Conservation (phyloP, 148 eudicot species). For the Cornus suecica region DNA sequence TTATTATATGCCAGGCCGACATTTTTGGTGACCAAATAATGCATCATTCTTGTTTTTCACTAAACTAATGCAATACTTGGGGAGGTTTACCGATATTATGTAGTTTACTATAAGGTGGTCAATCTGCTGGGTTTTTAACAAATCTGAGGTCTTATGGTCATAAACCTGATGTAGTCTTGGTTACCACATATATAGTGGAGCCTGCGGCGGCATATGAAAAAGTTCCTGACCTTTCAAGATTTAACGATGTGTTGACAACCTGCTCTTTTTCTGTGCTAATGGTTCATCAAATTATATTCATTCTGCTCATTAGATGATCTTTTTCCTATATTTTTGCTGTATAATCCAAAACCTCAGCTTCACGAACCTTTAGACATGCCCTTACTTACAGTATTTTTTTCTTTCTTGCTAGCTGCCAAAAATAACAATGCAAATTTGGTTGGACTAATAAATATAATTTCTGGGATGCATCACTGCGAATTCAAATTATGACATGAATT, state of each 20-base stretch:
- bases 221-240: neutral
- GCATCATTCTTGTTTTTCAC: neutral
- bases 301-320: neutral
- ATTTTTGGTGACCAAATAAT: neutral
- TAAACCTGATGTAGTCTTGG: neutral
- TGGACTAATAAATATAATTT: neutral
- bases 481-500: neutral
- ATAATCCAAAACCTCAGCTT: constrained; percentile 5
- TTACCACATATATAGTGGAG: neutral
- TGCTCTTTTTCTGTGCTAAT: neutral
- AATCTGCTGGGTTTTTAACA: neutral
- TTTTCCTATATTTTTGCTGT: neutral
- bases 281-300: neutral
- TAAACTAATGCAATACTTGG: neutral
- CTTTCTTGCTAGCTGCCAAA: neutral
- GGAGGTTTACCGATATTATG: neutral
- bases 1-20: neutral
- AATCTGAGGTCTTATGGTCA: neutral
- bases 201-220: neutral
- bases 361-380: neutral
- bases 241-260: neutral
- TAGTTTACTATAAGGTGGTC: neutral
- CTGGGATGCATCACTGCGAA: neutral
- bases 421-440: neutral
- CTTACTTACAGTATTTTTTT: neutral